Percentiles rank a stretch among this genome's conserved stretches.
phyloP scores from a whole-genome alignment of 2,329 filamentous ascomycete species.

The Teratosphaeriaceae sp. region DNA sequence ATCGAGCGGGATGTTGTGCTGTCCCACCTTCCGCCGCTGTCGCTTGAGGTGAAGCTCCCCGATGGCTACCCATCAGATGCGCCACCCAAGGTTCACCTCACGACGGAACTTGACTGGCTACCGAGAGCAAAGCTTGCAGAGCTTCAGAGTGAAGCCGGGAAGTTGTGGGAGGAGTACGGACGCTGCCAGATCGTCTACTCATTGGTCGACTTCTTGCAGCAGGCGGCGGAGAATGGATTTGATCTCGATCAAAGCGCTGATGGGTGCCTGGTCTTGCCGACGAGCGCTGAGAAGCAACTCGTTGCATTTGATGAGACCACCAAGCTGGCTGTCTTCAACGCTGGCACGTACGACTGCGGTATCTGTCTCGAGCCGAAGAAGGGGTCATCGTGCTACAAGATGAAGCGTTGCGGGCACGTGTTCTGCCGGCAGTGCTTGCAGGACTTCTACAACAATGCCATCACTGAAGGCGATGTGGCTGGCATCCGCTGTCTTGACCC shows the following conservation, averaged over 20 bases:
- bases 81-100: slow-evolving; percentile 45
- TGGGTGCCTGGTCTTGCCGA: slow-evolving; percentile 42
- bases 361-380: slow-evolving; percentile 92
- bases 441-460: slow-evolving; percentile 84
- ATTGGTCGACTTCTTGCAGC: slow-evolving; percentile 55
- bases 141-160: slow-evolving; percentile 41
- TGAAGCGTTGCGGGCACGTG: slow-evolving; percentile 80
- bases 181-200: slow-evolving; percentile 50
- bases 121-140: slow-evolving; percentile 37
- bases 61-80: slow-evolving; percentile 48
- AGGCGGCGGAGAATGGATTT: slow-evolving; percentile 51
- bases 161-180: slow-evolving; percentile 56
- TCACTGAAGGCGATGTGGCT: slow-evolving; percentile 74
- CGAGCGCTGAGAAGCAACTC: slow-evolving; percentile 58
- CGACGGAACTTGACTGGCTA: slow-evolving; percentile 48
- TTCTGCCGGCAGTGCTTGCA: slow-evolving; percentile 85
- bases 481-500: slow-evolving; percentile 75
- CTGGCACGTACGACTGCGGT: slow-evolving; percentile 79
- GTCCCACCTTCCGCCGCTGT: slow-evolving; percentile 51
- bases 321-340: slow-evolving; percentile 68
- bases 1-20: slow-evolving; percentile 40
- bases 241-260: slow-evolving; percentile 37
- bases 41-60: slow-evolving; percentile 47
- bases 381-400: slow-evolving; percentile 69
- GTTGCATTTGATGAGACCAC: slow-evolving; percentile 72